Conservation (phyloP, 495 filamentous ascomycete genomes). For the Penicillium cosmopolitanum region DNA sequence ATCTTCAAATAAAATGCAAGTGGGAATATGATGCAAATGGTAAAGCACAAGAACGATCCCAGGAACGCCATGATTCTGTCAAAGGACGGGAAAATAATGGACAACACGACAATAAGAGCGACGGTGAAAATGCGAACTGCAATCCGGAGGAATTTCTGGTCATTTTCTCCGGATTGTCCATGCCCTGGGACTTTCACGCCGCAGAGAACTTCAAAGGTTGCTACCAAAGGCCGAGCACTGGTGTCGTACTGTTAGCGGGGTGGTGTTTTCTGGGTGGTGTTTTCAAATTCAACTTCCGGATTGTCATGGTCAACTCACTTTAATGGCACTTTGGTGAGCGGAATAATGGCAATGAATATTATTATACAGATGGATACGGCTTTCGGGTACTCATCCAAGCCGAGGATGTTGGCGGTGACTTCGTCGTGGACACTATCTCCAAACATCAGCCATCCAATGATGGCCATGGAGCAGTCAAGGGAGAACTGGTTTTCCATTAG, state of each 20-base stretch:
- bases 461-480: slow-evolving; percentile 78
- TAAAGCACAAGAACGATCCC: slow-evolving; percentile 89
- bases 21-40: slow-evolving; percentile 90
- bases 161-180: slow-evolving; percentile 48
- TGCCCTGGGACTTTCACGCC: slow-evolving; percentile 58
- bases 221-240: slow-evolving; percentile 80
- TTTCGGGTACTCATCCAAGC: slow-evolving; percentile 73
- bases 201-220: slow-evolving; percentile 77
- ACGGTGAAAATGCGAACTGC: slow-evolving; percentile 63
- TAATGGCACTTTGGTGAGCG: slow-evolving; percentile 90
- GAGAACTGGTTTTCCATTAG: slow-evolving; percentile 58
- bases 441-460: slow-evolving; percentile 91
- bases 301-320: slow-evolving; percentile 57
- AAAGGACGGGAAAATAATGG: slow-evolving; percentile 85
- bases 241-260: slow-evolving; percentile 19
- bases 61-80: slow-evolving; percentile 94
- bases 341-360: slow-evolving; percentile 87
- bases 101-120: slow-evolving; percentile 64
- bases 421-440: slow-evolving; percentile 83
- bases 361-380: slow-evolving; percentile 75
- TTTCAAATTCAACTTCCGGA: too few relatives aligned
- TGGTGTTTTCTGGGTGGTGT: neutral
- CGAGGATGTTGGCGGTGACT: slow-evolving; percentile 85
- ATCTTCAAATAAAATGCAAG: slow-evolving; percentile 91
- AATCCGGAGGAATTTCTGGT: slow-evolving; percentile 60